These are phyloP conservation scores for Paraphoma chrysanthemicola DNA, from an alignment of 2,329 filamentous ascomycete genomes.

Conservation along the genomic window DNA sequence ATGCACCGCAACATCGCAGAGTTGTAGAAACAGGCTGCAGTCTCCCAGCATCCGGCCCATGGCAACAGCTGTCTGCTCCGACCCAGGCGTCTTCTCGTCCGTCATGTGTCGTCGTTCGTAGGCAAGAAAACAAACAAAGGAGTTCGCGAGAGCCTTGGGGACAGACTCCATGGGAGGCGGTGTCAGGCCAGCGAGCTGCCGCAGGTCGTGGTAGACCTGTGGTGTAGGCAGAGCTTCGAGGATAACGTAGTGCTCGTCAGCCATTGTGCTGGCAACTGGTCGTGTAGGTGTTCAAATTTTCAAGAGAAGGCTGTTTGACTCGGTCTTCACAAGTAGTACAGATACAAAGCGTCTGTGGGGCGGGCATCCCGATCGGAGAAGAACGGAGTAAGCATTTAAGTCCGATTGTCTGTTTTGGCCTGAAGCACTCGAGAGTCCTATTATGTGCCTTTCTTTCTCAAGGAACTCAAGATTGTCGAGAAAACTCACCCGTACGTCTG, in stretches of 20 bases:
- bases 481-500: too few relatives aligned
- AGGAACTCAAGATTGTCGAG: too few relatives aligned
- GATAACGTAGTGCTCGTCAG: conserved; percentile 28
- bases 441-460: too few relatives aligned
- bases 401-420: neutral
- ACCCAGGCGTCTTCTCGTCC: conserved; percentile 23
- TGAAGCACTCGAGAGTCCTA: neutral
- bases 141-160: conserved; percentile 33
- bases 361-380: neutral
- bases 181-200: conserved; percentile 37
- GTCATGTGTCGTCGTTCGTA: conserved; percentile 34
- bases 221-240: conserved; percentile 35
- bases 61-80: conserved; percentile 43
- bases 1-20: conserved; percentile 60
- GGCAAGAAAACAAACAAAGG: conserved; percentile 32
- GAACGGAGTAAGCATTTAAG: neutral
- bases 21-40: conserved; percentile 59
- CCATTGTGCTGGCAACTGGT: conserved; percentile 10
- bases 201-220: conserved; percentile 39
- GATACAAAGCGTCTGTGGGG: neutral
- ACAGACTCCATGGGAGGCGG: conserved; percentile 37
- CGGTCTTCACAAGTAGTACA: neutral
- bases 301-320: neutral
- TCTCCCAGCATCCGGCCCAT: conserved; percentile 62
- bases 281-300: neutral